Base-by-base conservation (phyloP, 208 protist genomes). In the Trypanosoma avium region DNA sequence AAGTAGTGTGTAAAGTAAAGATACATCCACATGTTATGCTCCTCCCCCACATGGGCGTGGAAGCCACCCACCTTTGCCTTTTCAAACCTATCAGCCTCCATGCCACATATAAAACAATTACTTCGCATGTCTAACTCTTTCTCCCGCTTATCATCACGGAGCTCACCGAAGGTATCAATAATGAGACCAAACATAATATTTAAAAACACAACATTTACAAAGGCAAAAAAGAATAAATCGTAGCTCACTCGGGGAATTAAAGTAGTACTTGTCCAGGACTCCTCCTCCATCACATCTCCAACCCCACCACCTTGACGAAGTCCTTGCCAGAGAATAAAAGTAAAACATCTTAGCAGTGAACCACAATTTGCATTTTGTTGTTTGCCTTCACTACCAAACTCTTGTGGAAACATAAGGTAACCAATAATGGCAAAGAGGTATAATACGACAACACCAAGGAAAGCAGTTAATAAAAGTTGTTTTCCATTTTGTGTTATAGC, bases 1-100 rank as follows among this genome's bases (percentile, higher is more conserved):
- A 96, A 70, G 73, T 96, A 82, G 64, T 93, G 84, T 54, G 92
- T 88, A 47, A 97, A 97, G 83, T 93, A 95, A 13, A 98, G 69
- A 76, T 98, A 98, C 75, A 94, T 87, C 95, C 97, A 98, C 84
- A 98, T 90, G 75, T 98, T 96, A 80, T 98, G 97, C 52, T 97
- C 94, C 7, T 79, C 19, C 61, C 83, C 66, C 19, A 95, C 82
- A 78, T 98, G 94, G n/a, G 76, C 67, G 4, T 78, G 43, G 69
- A 97, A 97, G 35, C 89, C 92, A 70, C 67, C 73, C 13, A 75
- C 48, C 42, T 68, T 63, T 13, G 59, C 36, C 58, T 80, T 83
- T 47, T 98, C 95, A 33, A 97, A 93, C 47, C 63, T 72, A 43
- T 87, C 74, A 5, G 84, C 74, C 30, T 93, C 80, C 13, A 97